Evolutionary conservation across 148 eudicot species (phyloP), one percentile per base, ranked within the genome.

Genomic region (Oxyria digyna): DNA sequence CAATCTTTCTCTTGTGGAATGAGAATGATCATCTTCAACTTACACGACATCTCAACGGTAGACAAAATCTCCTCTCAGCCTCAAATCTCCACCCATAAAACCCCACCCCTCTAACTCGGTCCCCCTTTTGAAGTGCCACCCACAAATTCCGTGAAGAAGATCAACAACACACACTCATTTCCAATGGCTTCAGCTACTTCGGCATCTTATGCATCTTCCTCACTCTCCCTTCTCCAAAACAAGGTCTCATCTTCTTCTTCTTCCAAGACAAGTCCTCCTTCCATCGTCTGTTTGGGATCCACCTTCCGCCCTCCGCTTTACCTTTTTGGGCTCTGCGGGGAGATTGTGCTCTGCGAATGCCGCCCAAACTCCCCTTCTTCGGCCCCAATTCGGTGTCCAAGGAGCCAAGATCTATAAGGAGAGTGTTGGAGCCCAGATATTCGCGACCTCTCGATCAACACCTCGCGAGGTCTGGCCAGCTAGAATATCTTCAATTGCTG

Each of bases 111-210:
- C 20, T 13, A 4, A 32, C 67, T 33, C 41, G 32, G 11, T 32
- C 67, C 10, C 14, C 67, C 24, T 63, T 63, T 63, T 18, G 67
- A 63, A 63, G 32, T 63, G 67, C 67, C 40, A 31, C 67, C 42
- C 40, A 14, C 67, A 54, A 54, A 54, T 3, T 17, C 42, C 8
- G 21, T 14, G 31, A 59, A 26, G 31, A 59, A n/a, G n/a, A n/a
- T n/a, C n/a, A n/a, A 14, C 33, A 26, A 4, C 26, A 26, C 63
- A 9, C 24, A n/a, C 63, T 27, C 63, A 2, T 29, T 9, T 55
- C 63, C 63, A 21, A 92, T 92, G 98, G 96, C 96, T 17, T 75
- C 88, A 29, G 78, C 88, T 23, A 77, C 96, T 42, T 76, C 93
- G n/a, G n/a, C n/a, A n/a, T n/a, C n/a, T n/a, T n/a, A n/a, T 33